These are phyloP conservation scores for Yamadazyma laniorum DNA, from an alignment of 805 yeast species.

Conservation along the genomic window DNA sequence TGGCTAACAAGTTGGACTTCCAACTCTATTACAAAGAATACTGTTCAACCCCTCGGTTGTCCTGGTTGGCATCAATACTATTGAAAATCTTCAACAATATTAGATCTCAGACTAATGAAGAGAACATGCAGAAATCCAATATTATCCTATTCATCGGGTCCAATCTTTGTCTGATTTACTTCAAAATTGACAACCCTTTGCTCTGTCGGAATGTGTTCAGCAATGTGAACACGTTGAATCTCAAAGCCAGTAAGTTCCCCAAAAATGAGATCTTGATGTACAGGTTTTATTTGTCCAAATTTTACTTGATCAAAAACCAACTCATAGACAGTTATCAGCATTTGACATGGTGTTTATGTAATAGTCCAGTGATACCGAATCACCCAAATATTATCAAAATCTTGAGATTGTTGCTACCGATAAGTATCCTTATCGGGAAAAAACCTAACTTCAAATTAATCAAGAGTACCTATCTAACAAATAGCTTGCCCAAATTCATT, in stretches of 20 bases:
- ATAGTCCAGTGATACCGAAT: constrained; percentile 30
- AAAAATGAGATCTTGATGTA: constrained; percentile 49
- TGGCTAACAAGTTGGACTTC: constrained; percentile 40
- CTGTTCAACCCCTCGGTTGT: constrained; percentile 42
- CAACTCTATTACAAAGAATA: constrained; percentile 43
- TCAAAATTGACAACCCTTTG: constrained; percentile 52
- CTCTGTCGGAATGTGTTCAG: constrained; percentile 61
- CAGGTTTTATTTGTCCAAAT: constrained; percentile 54
- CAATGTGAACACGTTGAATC: constrained; percentile 52
- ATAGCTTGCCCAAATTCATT: constrained; percentile 18
- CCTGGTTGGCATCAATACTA: constrained; percentile 52
- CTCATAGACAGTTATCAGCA: constrained; percentile 48
- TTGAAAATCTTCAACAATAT: constrained; percentile 61
- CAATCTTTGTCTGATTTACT: constrained; percentile 55
- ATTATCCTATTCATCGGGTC: constrained; percentile 54
- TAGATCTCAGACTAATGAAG: constrained; percentile 43
- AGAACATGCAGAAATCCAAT: constrained; percentile 36
- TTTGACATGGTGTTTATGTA: constrained; percentile 51
- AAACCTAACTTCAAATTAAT: constrained; percentile 37
- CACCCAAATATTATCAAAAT: constrained; percentile 40
- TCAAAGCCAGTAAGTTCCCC: constrained; percentile 41
- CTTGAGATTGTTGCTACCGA: constrained; percentile 50
- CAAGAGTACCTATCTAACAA: constrained; percentile 11
- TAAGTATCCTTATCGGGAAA: constrained; percentile 54
- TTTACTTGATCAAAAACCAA: constrained; percentile 52